Percentiles rank a stretch among this genome's conserved stretches.
These are phyloP conservation scores for Aspergillus brasiliensis DNA, from an alignment of 2,329 filamentous ascomycete genomes.

Conservation along the genomic window DNA sequence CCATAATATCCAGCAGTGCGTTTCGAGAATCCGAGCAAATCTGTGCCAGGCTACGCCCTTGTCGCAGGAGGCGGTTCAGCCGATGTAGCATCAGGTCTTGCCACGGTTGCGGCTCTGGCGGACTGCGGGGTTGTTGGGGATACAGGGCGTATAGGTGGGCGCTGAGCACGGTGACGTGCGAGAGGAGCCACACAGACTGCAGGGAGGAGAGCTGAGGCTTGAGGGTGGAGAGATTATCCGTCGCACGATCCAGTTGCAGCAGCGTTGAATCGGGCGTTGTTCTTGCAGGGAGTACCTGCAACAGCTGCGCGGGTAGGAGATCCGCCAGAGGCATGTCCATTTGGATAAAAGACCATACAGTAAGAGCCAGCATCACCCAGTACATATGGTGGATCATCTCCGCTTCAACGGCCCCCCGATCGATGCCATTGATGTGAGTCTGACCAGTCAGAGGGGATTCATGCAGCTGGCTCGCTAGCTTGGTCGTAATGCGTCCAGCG, in stretches of 20 bases:
- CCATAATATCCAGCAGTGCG: neutral
- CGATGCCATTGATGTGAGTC: neutral
- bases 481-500: neutral
- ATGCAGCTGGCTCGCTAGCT: neutral
- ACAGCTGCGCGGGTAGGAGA: neutral
- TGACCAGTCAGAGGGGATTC: neutral
- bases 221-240: constrained; percentile 2
- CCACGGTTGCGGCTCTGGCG: neutral
- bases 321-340: neutral
- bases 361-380: constrained; percentile 3
- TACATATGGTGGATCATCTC: constrained; percentile 5
- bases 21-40: neutral
- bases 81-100: neutral
- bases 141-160: constrained; percentile 3
- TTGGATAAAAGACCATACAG: constrained; percentile 5
- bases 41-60: neutral
- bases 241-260: constrained; percentile 7
- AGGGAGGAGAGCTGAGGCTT: neutral
- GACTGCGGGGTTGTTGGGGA: neutral
- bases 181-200: constrained; percentile 1
- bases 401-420: neutral
- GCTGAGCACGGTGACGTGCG: constrained; percentile 1
- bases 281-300: constrained; percentile 1
- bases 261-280: neutral
- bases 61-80: neutral